phyloP scores from a whole-genome alignment of 164 flowering plant genomes.

The Tetrastigma voinierianum region DNA sequence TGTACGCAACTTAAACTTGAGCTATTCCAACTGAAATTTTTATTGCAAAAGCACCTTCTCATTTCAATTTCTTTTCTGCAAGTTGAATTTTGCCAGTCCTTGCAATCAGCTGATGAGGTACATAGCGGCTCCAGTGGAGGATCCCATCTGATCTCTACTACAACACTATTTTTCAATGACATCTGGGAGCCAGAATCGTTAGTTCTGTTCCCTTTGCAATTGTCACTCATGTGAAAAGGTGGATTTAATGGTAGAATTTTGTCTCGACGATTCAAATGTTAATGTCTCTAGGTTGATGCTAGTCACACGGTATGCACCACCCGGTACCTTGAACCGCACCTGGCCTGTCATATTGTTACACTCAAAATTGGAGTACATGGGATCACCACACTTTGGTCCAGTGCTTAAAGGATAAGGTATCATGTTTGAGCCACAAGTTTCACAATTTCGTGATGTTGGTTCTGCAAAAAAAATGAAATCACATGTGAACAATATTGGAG shows the following conservation, averaged over 20 bases:
- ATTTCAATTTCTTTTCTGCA: slow-evolving; percentile 4
- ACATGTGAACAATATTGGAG: too few species aligned
- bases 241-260: slow-evolving; percentile 12
- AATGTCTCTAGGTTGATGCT: slow-evolving; percentile 21
- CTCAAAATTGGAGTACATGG: slow-evolving; percentile 25
- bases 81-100: slow-evolving; percentile 19
- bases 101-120: slow-evolving; percentile 9
- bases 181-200: slow-evolving; percentile 2
- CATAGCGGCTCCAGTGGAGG: slow-evolving; percentile 12
- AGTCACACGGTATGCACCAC: slow-evolving; percentile 24
- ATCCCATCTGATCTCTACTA: slow-evolving; percentile 27
- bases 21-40: slow-evolving; percentile 15
- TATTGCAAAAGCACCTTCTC: slow-evolving; percentile 20
- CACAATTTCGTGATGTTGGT: slow-evolving; percentile 25
- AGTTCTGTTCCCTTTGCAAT: slow-evolving; percentile 17
- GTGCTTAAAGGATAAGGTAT: slow-evolving; percentile 52
- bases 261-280: slow-evolving; percentile 6
- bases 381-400: slow-evolving; percentile 41
- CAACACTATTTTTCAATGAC: slow-evolving; percentile 6
- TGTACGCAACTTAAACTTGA: slow-evolving; percentile 10
- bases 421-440: slow-evolving; percentile 33
- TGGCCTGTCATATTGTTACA: slow-evolving; percentile 34
- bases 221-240: slow-evolving; percentile 23
- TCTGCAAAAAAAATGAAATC: slow-evolving; percentile 6
- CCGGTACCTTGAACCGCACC: slow-evolving; percentile 20